Base-by-base conservation (phyloP, 2,329 filamentous ascomycete genomes). In the Zasmidium cellare region DNA sequence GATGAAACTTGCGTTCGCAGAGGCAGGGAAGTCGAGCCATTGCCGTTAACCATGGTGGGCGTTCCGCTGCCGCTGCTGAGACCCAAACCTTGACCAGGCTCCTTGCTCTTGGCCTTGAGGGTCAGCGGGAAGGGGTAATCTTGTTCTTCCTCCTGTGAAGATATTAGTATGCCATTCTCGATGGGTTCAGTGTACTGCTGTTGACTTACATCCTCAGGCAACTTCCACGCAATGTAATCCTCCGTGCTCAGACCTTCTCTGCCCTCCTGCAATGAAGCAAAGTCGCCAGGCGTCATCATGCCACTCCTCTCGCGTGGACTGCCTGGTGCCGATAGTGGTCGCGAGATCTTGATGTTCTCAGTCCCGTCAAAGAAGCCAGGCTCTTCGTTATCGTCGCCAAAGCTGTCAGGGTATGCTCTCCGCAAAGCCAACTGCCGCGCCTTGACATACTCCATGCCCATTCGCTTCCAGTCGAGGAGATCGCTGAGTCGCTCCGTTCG, bases 361-460 rank as follows among this genome's bases (percentile, higher is more conserved):
- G 91, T 90, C 35, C 91, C 90, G 53, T 92, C 91, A 70, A 97
- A 96, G 77, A 92, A 94, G 72, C 94, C 90, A 62, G 90, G 90
- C 69, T 92, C 91, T 23, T 68, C 66, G 12, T 92, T 89, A 54
- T 86, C 84, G 46, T 81, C 82, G 47, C 85, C 83, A 74, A 96
- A 99, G 2, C 91, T 93, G 53, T 83, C 82, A 51, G 94, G 93
- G 75, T 97, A 99, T 19, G 94, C 94, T 75, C 94, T 85, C 69
- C 94, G 84, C 63, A 99, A 81, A 22, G 94, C 94, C 70, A 99
- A 78, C 75, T 97, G 94, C 50, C 94, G 86, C 31, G 94, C 94
- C 81, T 97, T 99, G 78, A 97, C 91, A 72, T 99, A 99, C 77
- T 99, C 94, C 87, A 97, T 88, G 20, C 94, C 94, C 94, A 99